Base-by-base conservation (phyloP, 2,329 filamentous ascomycete genomes). In the Beauveria asiatica region DNA sequence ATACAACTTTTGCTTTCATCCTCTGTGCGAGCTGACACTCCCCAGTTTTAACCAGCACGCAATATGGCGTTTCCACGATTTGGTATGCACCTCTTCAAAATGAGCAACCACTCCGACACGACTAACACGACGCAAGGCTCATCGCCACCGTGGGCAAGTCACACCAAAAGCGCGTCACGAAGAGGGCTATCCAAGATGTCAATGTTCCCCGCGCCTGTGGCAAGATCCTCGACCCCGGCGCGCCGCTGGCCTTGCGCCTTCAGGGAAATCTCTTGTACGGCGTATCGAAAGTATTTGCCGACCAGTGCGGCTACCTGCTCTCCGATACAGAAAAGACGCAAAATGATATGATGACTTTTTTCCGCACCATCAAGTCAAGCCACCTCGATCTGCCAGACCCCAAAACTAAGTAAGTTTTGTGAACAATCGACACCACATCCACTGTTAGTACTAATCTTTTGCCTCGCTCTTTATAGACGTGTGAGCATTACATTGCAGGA, bases 1-100 rank as follows among this genome's bases (percentile, higher is more conserved):
- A 21, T 16, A 19, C 30, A 27, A 16, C 23, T 19, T n/a, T 17
- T 5, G 9, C 23, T 10, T 3, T n/a, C 16, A 5, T 10, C 3
- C 23, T 39, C 27, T 1, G 5, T 16, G 19, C 11, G 10, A 19
- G 17, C 37, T 59, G 76, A 66, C 21, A 10, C 23, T 48, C n/a
- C 21, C 11, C 60, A 87, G 84, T 99, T 62, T 83, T 99, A 59
- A 94, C 87, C 3, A 93, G 83, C 63, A 86, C 86, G 69, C 88
- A 94, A 71, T 89, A 97, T 82, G 94, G 94, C 60, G 89, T 99
- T 61, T 89, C 93, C 16, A 99, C 93, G 2, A 87, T 99, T 62
- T 99, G 94, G 93, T 96, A 79, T 68, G 83, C 33, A 11, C 10
- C n/a, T 30, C 17, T 17, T 17, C 3, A 50, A 55, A 11, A 27